These are phyloP conservation scores for Grigorovia jiainica DNA, from an alignment of 805 yeast species.

Conservation along the genomic window DNA sequence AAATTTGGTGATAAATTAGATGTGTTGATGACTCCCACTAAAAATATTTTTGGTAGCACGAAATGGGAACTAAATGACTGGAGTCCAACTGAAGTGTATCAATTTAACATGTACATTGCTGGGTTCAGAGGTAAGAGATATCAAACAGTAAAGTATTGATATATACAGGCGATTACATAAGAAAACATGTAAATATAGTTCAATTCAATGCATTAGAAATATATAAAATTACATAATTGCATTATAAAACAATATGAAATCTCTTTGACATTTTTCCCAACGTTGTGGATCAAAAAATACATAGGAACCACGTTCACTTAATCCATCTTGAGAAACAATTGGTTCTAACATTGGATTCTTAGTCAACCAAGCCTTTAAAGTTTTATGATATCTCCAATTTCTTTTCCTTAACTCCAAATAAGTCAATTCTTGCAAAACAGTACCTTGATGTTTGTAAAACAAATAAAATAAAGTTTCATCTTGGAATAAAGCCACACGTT, in stretches of 20 bases:
- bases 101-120: conserved; percentile 80
- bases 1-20: conserved; percentile 73
- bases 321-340: conserved; percentile 59
- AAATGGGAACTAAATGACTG: conserved; percentile 92
- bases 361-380: conserved; percentile 91
- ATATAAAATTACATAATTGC: conserved; percentile 41
- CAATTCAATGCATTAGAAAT: too few species aligned
- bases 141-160: conserved; percentile 55
- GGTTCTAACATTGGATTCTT: conserved; percentile 89
- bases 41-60: conserved; percentile 73
- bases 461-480: conserved; percentile 92
- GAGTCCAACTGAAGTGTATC: conserved; percentile 92
- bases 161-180: not conserved
- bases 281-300: conserved; percentile 90
- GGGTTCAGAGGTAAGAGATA: conserved; percentile 96
- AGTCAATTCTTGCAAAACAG: conserved; percentile 85
- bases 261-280: conserved; percentile 88
- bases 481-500: conserved; percentile 53
- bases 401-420: conserved; percentile 84
- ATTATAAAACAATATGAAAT: conserved; percentile 50
- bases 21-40: conserved; percentile 61
- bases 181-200: not conserved
- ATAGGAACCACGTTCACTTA: conserved; percentile 84
- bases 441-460: conserved; percentile 88
- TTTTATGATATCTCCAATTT: conserved; percentile 97